These are phyloP conservation scores for Rasamsonia emersonii DNA, from an alignment of 2,329 filamentous ascomycete species.

Conservation along the genomic window DNA sequence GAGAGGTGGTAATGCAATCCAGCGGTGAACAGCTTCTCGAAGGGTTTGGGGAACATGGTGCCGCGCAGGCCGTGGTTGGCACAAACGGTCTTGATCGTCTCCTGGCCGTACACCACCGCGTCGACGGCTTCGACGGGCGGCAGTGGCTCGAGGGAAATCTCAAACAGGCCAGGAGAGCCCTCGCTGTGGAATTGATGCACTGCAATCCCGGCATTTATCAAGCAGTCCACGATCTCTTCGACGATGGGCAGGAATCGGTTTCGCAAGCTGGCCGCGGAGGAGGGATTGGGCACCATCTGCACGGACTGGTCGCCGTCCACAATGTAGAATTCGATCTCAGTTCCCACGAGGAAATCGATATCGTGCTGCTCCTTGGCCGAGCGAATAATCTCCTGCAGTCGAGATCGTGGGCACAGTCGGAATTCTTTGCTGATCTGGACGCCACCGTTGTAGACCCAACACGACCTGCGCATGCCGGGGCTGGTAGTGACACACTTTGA, in stretches of 20 bases:
- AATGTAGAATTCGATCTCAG: background rate
- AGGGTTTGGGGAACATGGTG: too few species aligned
- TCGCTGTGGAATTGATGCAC: background rate
- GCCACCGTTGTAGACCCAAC: too few species aligned
- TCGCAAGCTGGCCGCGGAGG: background rate
- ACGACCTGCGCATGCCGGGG: too few species aligned
- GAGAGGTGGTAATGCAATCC: too few species aligned
- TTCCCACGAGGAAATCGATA: background rate
- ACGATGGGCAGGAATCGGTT: background rate
- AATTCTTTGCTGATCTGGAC: too few species aligned
- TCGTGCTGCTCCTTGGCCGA: background rate
- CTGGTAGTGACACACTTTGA: too few species aligned
- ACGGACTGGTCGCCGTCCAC: background rate
- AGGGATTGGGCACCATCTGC: too few species aligned
- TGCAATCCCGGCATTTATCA: background rate
- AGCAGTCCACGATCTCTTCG: background rate
- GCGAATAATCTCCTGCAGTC: background rate
- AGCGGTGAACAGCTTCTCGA: too few species aligned
- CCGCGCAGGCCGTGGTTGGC: too few species aligned
- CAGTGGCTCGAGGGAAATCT: conserved; percentile 1
- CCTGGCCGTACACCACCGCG: too few species aligned
- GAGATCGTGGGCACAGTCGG: background rate
- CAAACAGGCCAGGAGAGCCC: background rate
- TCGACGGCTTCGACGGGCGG: background rate
- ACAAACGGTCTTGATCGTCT: too few species aligned